These are phyloP conservation scores for Blumeriella jaapii DNA, from an alignment of 2,329 filamentous ascomycete genomes.

Conservation along the genomic window DNA sequence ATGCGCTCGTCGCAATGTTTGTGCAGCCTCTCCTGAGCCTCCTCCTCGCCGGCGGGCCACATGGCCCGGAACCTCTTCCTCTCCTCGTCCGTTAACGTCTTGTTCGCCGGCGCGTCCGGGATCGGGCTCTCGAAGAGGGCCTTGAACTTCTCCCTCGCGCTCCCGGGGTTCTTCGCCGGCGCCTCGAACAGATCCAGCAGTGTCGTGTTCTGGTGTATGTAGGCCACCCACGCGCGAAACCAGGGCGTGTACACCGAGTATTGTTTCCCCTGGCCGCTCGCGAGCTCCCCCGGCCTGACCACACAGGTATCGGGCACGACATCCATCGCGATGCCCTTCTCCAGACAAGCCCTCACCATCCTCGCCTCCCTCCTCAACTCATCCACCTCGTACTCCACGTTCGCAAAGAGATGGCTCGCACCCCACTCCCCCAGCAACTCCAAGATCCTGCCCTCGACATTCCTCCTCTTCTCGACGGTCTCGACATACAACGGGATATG, in stretches of 20 bases:
- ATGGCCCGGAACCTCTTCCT: slow-evolving; percentile 43
- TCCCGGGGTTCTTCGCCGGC: slow-evolving; percentile 42
- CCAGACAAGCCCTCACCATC: slow-evolving; percentile 48
- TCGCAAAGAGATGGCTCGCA: slow-evolving; percentile 64
- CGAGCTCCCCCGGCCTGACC: slow-evolving; percentile 60
- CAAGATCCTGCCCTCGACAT: slow-evolving; percentile 48
- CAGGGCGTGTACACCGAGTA: slow-evolving; percentile 80
- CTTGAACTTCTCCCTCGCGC: slow-evolving; percentile 34
- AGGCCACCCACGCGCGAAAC: slow-evolving; percentile 64
- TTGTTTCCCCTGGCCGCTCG: slow-evolving; percentile 59
- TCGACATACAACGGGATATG: slow-evolving; percentile 72
- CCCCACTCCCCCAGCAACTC: slow-evolving; percentile 61
- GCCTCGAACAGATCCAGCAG: slow-evolving; percentile 50
- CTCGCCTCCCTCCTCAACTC: slow-evolving; percentile 68
- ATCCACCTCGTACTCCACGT: slow-evolving; percentile 87
- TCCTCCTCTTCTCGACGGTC: slow-evolving; percentile 53
- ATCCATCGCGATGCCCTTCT: slow-evolving; percentile 56
- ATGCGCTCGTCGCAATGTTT: slow-evolving; percentile 58
- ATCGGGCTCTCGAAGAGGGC: slow-evolving; percentile 49
- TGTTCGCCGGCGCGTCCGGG: slow-evolving; percentile 51
- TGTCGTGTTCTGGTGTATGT: slow-evolving; percentile 58
- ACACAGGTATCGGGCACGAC: slow-evolving; percentile 73
- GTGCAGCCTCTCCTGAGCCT: slow-evolving; percentile 50
- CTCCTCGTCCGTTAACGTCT: slow-evolving; percentile 47
- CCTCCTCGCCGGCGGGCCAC: slow-evolving; percentile 68